Base-by-base conservation (phyloP, 306 rosid species). In the Cicer arietinum region DNA sequence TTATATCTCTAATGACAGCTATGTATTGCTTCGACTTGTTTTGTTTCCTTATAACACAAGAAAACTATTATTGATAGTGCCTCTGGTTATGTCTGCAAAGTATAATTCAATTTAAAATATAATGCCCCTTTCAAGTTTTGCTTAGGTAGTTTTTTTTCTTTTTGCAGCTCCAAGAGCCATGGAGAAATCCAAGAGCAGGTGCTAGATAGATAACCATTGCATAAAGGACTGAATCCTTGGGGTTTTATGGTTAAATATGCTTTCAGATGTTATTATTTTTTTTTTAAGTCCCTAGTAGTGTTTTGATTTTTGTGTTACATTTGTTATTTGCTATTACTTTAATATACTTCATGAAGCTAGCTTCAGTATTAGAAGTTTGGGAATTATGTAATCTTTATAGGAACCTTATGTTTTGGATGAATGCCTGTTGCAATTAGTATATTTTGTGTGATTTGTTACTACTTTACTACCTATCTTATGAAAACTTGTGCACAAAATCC, bases 151-250 rank as follows among this genome's bases (percentile, higher is more conserved):
- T 45, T 74, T 54, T 50, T 25, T 71, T 46, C 58, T 74, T 43
- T 74, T 73, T 13, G 40, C 89, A 93, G 98, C 86, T 69, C 83
- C 83, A 1, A 63, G 86, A 75, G 86, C 84, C 5, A 64, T 79
- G 83, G 86, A 83, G 61, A 83, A 79, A 75, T 83, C 84, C 67
- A 83, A 50, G 84, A 83, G 73, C 81, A 75, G 84, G 84, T 41
- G 79, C 76, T 83, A 79, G 81, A 65, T 70, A 57, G 64, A 60
- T 61, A 73, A 77, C 43, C 46, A 37, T 61, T 78, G 80, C 77
- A 71, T 53, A 41, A 76, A 70, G 62, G 79, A 81, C 69, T 14
- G 71, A 83, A 64, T 84, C 37, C 76, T 73, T 67, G n/a, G 57
- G 20, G 73, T 81, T 74, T 72, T 84, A 81, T 75, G 51, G 82